phyloP scores from a whole-genome alignment of 2,329 filamentous ascomycete species.

The Parafenestella ontariensis region DNA sequence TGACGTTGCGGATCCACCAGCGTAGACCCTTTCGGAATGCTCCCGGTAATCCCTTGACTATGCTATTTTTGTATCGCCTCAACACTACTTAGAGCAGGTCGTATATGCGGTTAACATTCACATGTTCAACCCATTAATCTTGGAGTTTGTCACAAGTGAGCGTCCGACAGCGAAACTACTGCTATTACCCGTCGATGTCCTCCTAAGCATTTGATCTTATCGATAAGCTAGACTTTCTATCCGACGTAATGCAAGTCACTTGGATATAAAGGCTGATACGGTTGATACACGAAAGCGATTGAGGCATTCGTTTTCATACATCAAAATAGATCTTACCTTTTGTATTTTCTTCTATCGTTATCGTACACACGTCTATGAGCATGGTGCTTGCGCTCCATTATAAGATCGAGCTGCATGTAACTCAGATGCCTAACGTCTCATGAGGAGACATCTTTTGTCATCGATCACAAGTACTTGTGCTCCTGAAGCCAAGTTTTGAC shows the following conservation, averaged over 20 bases:
- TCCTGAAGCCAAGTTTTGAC: conserved; percentile 75
- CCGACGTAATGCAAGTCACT: no score
- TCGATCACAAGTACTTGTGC: conserved; percentile 64
- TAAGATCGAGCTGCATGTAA: neutral
- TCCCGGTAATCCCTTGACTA: neutral
- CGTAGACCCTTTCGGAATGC: neutral
- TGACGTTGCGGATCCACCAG: conserved; percentile 38
- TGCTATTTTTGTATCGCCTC: neutral
- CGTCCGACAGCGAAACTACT: no score
- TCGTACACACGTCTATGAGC: neutral
- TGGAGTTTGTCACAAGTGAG: no score
- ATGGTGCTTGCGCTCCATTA: neutral
- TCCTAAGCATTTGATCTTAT: no score
- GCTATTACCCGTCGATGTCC: no score
- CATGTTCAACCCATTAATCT: no score
- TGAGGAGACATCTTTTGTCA: neutral
- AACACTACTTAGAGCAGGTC: neutral
- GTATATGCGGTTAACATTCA: no score
- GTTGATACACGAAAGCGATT: no score
- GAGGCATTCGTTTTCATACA: neutral
- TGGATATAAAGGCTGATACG: no score
- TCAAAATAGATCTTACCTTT: no score
- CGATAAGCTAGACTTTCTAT: no score
- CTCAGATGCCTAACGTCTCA: neutral
- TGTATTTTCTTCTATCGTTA: neutral